Percentiles rank a stretch among this genome's conserved stretches.
Evolutionary conservation across 2,329 filamentous ascomycete species (phyloP).

Genomic region (Fusarium heterosporum): DNA sequence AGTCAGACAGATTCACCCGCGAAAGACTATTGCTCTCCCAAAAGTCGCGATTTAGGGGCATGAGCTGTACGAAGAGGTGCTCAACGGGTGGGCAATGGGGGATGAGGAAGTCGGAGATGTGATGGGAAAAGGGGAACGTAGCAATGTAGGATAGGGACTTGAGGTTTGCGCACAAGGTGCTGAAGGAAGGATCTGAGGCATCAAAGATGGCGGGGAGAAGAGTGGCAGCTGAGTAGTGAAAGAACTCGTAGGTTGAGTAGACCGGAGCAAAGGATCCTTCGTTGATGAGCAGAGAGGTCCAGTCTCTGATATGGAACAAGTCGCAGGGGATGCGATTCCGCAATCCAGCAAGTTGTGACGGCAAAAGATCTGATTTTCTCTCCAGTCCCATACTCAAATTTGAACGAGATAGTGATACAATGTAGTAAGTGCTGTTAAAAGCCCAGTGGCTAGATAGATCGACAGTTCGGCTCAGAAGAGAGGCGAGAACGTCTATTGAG

Average conservation of each 20-base stretch:
- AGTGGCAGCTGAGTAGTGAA: constrained; percentile 71
- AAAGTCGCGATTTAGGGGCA: constrained; percentile 54
- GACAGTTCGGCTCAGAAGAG: constrained; percentile 68
- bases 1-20: constrained; percentile 56
- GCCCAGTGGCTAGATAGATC: constrained; percentile 70
- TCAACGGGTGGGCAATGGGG: constrained; percentile 62
- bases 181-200: constrained; percentile 54
- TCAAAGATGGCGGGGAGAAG: constrained; percentile 66
- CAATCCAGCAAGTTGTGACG: constrained; percentile 26
- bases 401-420: constrained; percentile 61
- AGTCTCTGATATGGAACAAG: constrained; percentile 70
- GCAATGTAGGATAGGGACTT: constrained; percentile 69
- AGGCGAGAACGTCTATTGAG: constrained; percentile 71
- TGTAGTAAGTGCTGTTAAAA: constrained; percentile 72
- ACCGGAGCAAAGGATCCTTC: constrained; percentile 80
- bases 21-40: constrained; percentile 54
- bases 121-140: constrained; percentile 74
- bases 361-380: constrained; percentile 7
- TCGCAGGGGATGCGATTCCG: constrained; percentile 46
- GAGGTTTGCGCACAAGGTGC: constrained; percentile 54
- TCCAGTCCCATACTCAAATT: neutral
- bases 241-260: constrained; percentile 79
- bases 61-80: constrained; percentile 65
- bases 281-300: constrained; percentile 75
- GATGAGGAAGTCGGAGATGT: constrained; percentile 64